These are phyloP conservation scores for Citrus sinensis DNA, from an alignment of 345 rosid species.

Conservation along the genomic window DVS_A1.0 CM039166.1:12188001-12188500, in stretches of 20 bases:
- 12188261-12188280: not conserved
- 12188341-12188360: not conserved
- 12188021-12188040: constrained; percentile 32
- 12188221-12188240: not conserved
- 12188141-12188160: constrained; percentile 61
- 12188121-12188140: constrained; percentile 59
- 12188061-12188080: constrained; percentile 52
- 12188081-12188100: constrained; percentile 57
- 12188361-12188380: not conserved
- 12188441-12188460: constrained; percentile 9
- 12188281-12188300: not conserved
- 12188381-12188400: not conserved
- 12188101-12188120: constrained; percentile 61
- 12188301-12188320: not conserved
- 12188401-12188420: constrained; percentile 5
- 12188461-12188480: constrained; percentile 45
- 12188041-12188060: constrained; percentile 67
- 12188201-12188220: constrained; percentile 7
- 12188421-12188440: not conserved
- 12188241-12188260: not conserved
- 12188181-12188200: constrained; percentile 25
- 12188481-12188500: constrained; percentile 44
- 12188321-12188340: not conserved
- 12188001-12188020: constrained; percentile 23
- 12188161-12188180: constrained; percentile 60